Percentiles rank a stretch among this genome's conserved stretches.
These are phyloP conservation scores for Cryphonectria radicalis DNA, from an alignment of 2,329 filamentous ascomycete species.

Conservation along the genomic window DNA sequence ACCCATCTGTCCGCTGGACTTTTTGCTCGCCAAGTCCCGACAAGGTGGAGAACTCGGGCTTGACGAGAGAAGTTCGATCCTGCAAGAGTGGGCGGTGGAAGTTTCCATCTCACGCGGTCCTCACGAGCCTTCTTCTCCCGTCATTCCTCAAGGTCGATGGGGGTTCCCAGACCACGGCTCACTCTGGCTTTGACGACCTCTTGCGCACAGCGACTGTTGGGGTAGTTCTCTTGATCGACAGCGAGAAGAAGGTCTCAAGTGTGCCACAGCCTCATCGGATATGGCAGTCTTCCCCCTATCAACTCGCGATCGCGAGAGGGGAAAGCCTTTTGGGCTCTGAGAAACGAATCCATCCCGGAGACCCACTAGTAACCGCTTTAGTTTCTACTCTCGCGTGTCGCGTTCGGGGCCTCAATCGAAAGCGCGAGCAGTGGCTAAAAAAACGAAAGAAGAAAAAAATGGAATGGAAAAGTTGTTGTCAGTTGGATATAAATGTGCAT, in stretches of 20 bases:
- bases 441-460: not conserved
- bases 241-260: not conserved
- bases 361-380: conserved; percentile 5
- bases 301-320: not conserved
- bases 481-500: not conserved
- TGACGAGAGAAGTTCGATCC: not conserved
- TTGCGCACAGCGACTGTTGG: not conserved
- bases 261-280: not conserved
- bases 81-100: not conserved
- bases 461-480: not conserved
- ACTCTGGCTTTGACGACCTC: not conserved
- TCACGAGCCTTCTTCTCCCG: conserved; percentile 10
- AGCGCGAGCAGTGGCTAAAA: conserved; percentile 12
- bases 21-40: not conserved
- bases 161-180: not conserved
- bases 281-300: not conserved
- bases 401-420: conserved; percentile 8
- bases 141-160: not conserved
- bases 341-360: not conserved
- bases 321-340: not conserved
- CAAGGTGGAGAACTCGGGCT: not conserved
- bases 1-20: not conserved
- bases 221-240: not conserved
- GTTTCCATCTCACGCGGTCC: not conserved
- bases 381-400: conserved; percentile 1